These are phyloP conservation scores for Candida palmyrensis DNA, from an alignment of 805 yeast genomes.

Conservation along the genomic window DNA sequence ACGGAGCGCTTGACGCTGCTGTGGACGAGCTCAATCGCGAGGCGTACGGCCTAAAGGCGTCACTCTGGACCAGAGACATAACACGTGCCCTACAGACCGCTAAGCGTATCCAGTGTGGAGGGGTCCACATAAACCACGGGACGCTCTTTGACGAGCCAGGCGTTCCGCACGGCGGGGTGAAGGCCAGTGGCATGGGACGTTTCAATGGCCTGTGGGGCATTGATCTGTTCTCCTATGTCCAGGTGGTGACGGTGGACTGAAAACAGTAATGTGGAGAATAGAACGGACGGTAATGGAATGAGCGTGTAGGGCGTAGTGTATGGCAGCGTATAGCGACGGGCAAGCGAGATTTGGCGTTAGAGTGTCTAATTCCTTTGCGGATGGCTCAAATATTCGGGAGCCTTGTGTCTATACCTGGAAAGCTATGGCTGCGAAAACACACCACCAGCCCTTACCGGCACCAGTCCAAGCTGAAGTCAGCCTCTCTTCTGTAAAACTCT, in stretches of 20 bases:
- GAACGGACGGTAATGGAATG: no score
- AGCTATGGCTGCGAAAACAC: no score
- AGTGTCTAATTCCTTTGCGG: no score
- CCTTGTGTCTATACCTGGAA: no score
- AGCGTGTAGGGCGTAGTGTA: no score
- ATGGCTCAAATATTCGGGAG: no score
- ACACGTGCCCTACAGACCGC: conserved; percentile 29
- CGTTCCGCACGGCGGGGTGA: conserved; percentile 44
- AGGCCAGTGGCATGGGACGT: conserved; percentile 34
- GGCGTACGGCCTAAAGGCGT: conserved; percentile 35
- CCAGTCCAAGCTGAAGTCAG: no score
- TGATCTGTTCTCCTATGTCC: conserved; percentile 32
- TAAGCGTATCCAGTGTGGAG: conserved; percentile 31
- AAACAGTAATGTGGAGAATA: no score
- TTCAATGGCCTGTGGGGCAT: conserved; percentile 40
- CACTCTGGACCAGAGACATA: conserved; percentile 38
- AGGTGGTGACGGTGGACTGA: conserved; percentile 25
- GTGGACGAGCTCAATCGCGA: conserved; percentile 19
- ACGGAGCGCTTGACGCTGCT: conserved; percentile 10
- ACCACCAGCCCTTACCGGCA: no score
- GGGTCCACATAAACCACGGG: conserved; percentile 32
- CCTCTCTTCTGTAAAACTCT: no score
- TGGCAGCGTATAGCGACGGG: no score
- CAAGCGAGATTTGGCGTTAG: no score
- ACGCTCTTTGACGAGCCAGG: conserved; percentile 31